Evolutionary conservation across 805 yeast species (phyloP).

Genomic region (Tetrapisispora taiwanensis): DNA sequence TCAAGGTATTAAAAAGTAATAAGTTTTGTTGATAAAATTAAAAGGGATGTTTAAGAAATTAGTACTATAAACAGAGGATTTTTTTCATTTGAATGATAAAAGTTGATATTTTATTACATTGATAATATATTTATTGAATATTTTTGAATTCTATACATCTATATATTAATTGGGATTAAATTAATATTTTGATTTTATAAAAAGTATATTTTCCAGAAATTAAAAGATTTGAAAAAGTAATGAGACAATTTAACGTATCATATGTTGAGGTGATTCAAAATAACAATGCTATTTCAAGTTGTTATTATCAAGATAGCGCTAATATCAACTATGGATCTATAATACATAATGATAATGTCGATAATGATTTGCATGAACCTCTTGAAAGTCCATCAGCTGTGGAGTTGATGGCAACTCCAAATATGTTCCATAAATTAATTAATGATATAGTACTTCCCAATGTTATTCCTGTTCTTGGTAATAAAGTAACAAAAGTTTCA

Average conservation of each 20-base stretch:
- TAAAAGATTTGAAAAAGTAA: no score
- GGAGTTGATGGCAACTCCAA: slow-evolving; percentile 10
- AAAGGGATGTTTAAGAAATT: no score
- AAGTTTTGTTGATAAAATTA: no score
- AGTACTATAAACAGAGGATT: no score
- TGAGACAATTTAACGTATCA: slow-evolving; percentile 17
- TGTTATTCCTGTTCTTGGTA: slow-evolving; percentile 23
- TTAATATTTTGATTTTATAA: no score
- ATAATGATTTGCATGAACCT: slow-evolving; percentile 1
- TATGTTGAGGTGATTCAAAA: slow-evolving; percentile 23
- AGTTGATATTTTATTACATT: no score
- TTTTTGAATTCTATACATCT: no score
- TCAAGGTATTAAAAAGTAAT: no score
- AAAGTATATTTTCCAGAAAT: no score
- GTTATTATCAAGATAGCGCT: slow-evolving; percentile 12
- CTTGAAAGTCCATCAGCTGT: slow-evolving; percentile 2
- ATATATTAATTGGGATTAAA: no score
- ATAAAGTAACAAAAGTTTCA: slow-evolving; percentile 28
- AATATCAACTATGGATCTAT: slow-evolving; percentile 19
- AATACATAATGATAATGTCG: slow-evolving; percentile 5
- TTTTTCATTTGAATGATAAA: no score
- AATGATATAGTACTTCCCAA: slow-evolving; percentile 25
- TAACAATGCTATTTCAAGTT: slow-evolving; percentile 16
- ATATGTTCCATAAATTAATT: slow-evolving; percentile 21
- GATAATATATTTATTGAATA: no score